phyloP scores from a whole-genome alignment of 2,329 filamentous ascomycete species.

The Parastagonospora avenae region DNA sequence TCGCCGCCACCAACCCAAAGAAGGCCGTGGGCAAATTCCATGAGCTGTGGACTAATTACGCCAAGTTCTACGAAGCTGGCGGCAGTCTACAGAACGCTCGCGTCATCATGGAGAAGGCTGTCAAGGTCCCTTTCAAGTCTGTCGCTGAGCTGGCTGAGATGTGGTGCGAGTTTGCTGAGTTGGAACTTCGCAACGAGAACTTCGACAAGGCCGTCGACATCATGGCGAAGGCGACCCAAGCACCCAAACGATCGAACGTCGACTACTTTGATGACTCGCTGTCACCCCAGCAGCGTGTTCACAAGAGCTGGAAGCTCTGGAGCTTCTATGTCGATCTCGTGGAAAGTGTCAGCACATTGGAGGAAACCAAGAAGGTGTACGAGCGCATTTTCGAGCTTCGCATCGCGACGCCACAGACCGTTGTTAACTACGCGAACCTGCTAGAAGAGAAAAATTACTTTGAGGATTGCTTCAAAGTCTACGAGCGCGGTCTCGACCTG shows the following conservation, averaged over 20 bases:
- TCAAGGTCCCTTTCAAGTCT: conserved; percentile 97
- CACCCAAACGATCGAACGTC: conserved; percentile 97
- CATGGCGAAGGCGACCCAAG: conserved; percentile 96
- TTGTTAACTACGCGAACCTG: conserved; percentile 97
- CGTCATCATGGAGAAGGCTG: conserved; percentile 95
- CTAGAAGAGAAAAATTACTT: conserved; percentile 94
- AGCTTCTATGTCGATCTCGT: conserved; percentile 99
- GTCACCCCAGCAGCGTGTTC: conserved; percentile 91
- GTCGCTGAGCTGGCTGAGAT: conserved; percentile 96
- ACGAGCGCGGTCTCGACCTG: conserved; percentile 94
- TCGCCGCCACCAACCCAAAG: conserved; percentile 90
- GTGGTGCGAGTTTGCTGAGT: conserved; percentile 99
- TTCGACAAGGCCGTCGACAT: conserved; percentile 93
- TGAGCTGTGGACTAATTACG: conserved; percentile 94
- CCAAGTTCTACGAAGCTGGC: conserved; percentile 92
- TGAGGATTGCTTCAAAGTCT: conserved; percentile 97
- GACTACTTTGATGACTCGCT: conserved; percentile 98
- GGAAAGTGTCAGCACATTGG: conserved; percentile 87
- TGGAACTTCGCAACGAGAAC: conserved; percentile 95
- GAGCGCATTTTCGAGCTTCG: conserved; percentile 97
- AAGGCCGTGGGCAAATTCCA: conserved; percentile 93
- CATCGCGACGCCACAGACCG: conserved; percentile 96
- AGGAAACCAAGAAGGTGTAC: conserved; percentile 93
- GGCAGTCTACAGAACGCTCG: conserved; percentile 84
- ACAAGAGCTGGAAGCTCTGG: conserved; percentile 99